Evolutionary conservation across 108 stramenopile genomes (phyloP), one percentile per base, ranked within the genome.

Genomic region (Skeletonema marinoi): DNA sequence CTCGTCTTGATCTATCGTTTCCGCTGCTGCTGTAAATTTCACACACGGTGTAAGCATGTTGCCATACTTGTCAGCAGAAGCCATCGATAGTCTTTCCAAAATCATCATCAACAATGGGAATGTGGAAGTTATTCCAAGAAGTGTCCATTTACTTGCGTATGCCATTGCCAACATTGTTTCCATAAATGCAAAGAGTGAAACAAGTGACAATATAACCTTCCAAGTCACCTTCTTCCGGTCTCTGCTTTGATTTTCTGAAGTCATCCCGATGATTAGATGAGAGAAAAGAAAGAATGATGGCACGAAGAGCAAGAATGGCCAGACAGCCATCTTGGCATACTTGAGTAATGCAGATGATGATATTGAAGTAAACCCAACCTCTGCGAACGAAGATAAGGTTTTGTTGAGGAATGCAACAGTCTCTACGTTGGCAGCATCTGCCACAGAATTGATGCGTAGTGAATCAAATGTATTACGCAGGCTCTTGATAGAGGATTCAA

Each of bases 101-200:
- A 56, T 25, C 54, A 64, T 19, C 63, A 39, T 64, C 11, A 64
- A 12, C 17, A 64, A 0, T 64, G 63, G 36, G 19, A 39, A 11
- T 13, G 32, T 11, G 38, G 63, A 35, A 39, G 38, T 64, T 39
- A 64, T 29, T 19, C 29, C 63, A 21, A 64, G 63, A 17, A 64
- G 38, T 17, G 25, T 35, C 63, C 63, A 64, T 39, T 39, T 35
- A 21, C 63, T 13, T 8, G 63, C 5, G 19, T 64, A 6, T 5
- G 63, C 63, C n/a, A 35, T 38, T 3, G 63, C 63, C 33, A 64
- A 19, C 63, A 64, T 38, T 0, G 9, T 29, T 19, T 35, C 38
- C 41, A 64, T 17, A 35, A 64, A 64, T 39, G 63, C 63, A 64
- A 64, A 64, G 36, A 64, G 63, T 19, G 38, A 38, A 38, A 64